Evolutionary conservation across 176 grass and related monocot species (phyloP), one percentile per base, ranked within the genome.

Genomic region (Eleusine coracana): DNA sequence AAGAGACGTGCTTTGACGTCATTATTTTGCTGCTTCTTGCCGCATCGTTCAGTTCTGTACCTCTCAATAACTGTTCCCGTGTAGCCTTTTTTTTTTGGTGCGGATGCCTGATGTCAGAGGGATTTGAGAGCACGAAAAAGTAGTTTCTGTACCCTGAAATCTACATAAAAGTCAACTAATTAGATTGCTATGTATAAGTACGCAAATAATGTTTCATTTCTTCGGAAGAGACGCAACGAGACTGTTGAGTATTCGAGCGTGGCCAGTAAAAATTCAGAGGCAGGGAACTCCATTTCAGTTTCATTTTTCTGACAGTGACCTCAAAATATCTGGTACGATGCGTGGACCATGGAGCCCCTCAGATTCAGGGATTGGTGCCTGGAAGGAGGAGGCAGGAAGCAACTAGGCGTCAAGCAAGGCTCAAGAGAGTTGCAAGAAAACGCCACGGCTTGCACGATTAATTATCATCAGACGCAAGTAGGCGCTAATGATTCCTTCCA

Each of bases 321-420:
- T 15, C 11, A 6, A 82, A 82, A 73, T 82, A 73, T 89, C 73
- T 73, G 46, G 49, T 4, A 66, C 62, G 28, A 50, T 13, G 11
- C 11, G 78, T 81, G 78, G 83, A 80, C 44, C 44, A 56, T 20
- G 40, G 37, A 76, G 64, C 4, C 56, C 77, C 55, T 10, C 25
- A 23, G 44, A 58, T 66, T 80, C 71, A 27, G 68, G 12, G 82
- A 54, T 54, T 29, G 25, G 73, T 63, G 76, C 71, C 63, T 71
- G 71, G 80, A 88, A 88, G 80, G 80, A 88, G 80, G 86, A 54
- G 67, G 80, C 80, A 83, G 80, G 34, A 83, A 83, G 86, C 80
- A 83, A 83, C 85, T 63, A 28, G 39, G 63, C 34, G 45, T 55
- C 23, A 83, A 88, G 80, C 80, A 88, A 71, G 29, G 65, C 31